Conservation (phyloP, 2,329 filamentous ascomycete genomes). For the Magnaporthiopsis rhizophila region DNA sequence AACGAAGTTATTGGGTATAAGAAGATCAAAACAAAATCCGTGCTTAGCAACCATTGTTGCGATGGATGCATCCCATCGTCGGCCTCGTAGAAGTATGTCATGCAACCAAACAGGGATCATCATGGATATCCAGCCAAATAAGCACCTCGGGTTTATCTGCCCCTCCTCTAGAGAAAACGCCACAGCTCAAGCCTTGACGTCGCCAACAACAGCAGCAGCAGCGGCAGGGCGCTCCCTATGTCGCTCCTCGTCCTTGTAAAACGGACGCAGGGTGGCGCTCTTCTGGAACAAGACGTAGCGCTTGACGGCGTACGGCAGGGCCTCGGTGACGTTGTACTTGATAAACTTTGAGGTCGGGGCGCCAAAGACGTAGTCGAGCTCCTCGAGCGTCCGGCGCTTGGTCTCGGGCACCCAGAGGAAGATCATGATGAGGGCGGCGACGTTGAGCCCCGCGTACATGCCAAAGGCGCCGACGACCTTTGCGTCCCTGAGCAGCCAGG, state of each 20-base stretch:
- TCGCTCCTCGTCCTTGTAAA: slow-evolving; percentile 28
- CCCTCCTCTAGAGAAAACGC: no score
- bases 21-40: not conserved
- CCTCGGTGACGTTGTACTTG: slow-evolving; percentile 47
- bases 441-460: slow-evolving; percentile 49
- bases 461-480: slow-evolving; percentile 36
- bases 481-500: slow-evolving; percentile 42
- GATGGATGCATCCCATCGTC: no score
- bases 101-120: no score
- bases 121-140: not conserved
- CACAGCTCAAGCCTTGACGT: not conserved
- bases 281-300: slow-evolving; percentile 46
- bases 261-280: slow-evolving; percentile 34
- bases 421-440: slow-evolving; percentile 46
- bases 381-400: slow-evolving; percentile 49
- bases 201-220: not conserved
- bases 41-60: no score
- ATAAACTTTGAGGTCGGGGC: slow-evolving; percentile 51
- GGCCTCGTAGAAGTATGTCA: no score
- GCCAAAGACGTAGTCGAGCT: slow-evolving; percentile 54
- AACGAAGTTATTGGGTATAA: not conserved
- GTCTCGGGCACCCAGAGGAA: slow-evolving; percentile 52
- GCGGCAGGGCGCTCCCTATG: not conserved
- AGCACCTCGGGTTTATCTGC: not conserved
- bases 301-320: slow-evolving; percentile 53